phyloP scores from a whole-genome alignment of 2,329 filamentous ascomycete genomes.

The Phyllosticta citriasiana region DNA sequence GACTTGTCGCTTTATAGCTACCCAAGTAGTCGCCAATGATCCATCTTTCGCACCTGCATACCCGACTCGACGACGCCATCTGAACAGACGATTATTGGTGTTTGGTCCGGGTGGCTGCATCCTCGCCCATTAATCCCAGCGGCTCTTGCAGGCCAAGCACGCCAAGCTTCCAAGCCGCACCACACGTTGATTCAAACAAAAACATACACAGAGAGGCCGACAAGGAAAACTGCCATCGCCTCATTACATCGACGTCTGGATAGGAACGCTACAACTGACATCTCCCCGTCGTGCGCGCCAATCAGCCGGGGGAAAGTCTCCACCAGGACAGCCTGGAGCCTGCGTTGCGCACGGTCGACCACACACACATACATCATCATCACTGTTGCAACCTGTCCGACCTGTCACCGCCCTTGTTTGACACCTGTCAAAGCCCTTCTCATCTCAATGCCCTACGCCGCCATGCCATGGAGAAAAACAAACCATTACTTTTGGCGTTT shows the following conservation, averaged over 20 bases:
- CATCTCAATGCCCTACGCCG: background rate
- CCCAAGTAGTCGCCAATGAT: background rate
- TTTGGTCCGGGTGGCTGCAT: constrained; percentile 3
- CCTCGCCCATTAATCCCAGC: background rate
- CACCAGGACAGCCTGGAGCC: background rate
- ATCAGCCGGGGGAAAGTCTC: background rate
- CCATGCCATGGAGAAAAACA: background rate
- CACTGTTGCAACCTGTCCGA: background rate
- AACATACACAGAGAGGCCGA: background rate
- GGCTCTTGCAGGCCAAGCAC: constrained; percentile 8
- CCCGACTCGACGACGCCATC: background rate
- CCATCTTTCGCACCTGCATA: background rate
- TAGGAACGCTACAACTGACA: background rate
- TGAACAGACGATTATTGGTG: constrained; percentile 1
- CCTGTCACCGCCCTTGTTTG: background rate
- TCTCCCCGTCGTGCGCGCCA: background rate
- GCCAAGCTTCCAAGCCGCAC: constrained; percentile 10
- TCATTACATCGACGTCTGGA: background rate
- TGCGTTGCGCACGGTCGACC: background rate
- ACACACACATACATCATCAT: background rate
- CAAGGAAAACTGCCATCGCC: background rate
- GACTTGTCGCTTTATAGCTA: background rate
- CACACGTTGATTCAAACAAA: background rate
- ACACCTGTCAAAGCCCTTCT: background rate
- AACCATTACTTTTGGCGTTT: background rate